Base-by-base conservation (phyloP, 345 rosid species). In the Dipteronia sinensis region DNA sequence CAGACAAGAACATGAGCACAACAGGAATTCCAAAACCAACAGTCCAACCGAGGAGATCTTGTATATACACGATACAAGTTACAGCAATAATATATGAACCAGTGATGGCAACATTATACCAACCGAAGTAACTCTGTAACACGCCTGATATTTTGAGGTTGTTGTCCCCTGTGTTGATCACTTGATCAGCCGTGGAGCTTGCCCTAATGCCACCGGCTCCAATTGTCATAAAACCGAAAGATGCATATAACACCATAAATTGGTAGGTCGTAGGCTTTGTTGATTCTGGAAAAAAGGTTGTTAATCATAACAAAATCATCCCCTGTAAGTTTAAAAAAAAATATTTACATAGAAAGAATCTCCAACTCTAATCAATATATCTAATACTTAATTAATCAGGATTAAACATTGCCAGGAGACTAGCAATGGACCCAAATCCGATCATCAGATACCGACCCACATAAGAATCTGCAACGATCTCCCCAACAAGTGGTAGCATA, bases 171-270 rank as follows among this genome's bases (percentile, higher is more conserved):
- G 63, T 44, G 51, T 72, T 44, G n/a, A 91, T 51, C 64, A 34
- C 38, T 34, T 89, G 95, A 56, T 88, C 90, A 29, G 90, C 92
- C 40, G 87, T 4, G 62, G 83, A 83, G 61, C 88, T 86, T 20
- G 93, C 85, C 65, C 92, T 85, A 15, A 91, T 78, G 56, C 93
- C 90, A 2, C 93, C 93, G 17, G 89, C 87, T 31, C 93, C 96
- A 1, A 84, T 76, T 23, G 95, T 82, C 64, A 89, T 86, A 65
- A 89, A 74, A 19, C 71, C 76, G 8, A 89, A 84, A 12, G 85
- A 82, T 23, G 85, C 82, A 75, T 82, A 82, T 6, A 88, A 55
- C 69, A 87, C 77, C 38, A 79, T 10, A 72, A 69, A 78, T 61
- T 88, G 83, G 31, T 76, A 15, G 15, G 68, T 44, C 13, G 84